Evolutionary conservation across 371 early-diverging fungal genomes (phyloP), one percentile per base, ranked within the genome.

Genomic region (Rhizopus delemar): DNA sequence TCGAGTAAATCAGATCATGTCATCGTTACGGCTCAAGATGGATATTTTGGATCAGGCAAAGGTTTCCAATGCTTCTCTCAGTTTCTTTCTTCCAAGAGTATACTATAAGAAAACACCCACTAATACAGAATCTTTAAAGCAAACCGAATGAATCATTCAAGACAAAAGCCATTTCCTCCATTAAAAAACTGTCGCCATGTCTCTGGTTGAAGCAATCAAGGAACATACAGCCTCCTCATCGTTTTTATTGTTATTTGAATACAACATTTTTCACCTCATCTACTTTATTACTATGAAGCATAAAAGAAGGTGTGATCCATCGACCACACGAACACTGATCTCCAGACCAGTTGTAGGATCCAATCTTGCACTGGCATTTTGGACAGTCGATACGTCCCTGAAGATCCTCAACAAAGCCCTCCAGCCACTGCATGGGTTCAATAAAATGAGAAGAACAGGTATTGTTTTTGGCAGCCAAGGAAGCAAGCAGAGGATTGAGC

Each of bases 341-440:
- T 57, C 88, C 95, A 13, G 91, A 78, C 95, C 95, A 95, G 66
- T 81, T 87, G 66, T 86, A 95, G 8, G 87, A 74, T 0, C 95
- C 95, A 49, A 95, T 68, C 66, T 95, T 95, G 16, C 86, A 74
- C 36, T 81, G 74, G 62, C 95, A 95, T 62, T 90, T 92, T 2
- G 93, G 93, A 61, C 95, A 95, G 33, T 80, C 75, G 13, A 95
- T 87, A 57, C 88, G 85, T 45, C 91, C 93, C 53, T 91, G 89
- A 4, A 91, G 36, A 28, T 71, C 66, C 41, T 83, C 83, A 8
- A 77, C 65, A 8, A 81, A 73, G 6, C 80, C 86, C 6, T 78
- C 69, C 59, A 93, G 88, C 94, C 94, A 93, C 57, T 88, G 87
- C 84, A 91, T 88, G 5, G 92, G 91, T 65, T 95, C 95, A 43